Base-by-base conservation (phyloP, 768 basidiomycete genomes). In the Cystofilobasidium bisporidii region DNA sequence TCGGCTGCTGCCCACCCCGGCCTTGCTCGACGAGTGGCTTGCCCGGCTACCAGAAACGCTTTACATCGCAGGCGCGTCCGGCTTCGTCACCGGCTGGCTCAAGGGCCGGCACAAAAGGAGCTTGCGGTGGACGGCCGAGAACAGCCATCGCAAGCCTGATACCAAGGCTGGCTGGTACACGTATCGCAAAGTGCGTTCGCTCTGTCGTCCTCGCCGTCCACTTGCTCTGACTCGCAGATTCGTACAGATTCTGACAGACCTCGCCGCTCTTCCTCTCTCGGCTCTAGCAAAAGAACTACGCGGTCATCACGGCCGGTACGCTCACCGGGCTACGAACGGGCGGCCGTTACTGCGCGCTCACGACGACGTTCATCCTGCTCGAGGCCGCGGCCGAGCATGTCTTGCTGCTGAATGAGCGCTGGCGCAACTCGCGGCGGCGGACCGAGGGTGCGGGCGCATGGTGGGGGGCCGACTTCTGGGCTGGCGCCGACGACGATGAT, bases 201-300 rank as follows among this genome's bases (percentile, higher is more conserved):
- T 26, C n/a, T n/a, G n/a, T 45, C 20, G 8, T 47, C 28, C 1
- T 11, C 3, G 22, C 60, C 17, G n/a, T n/a, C n/a, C n/a, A n/a
- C n/a, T n/a, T n/a, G n/a, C 17, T 61, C 33, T 43, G 40, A 43
- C 22, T 12, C 22, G 59, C 38, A n/a, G n/a, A n/a, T n/a, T n/a
- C n/a, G n/a, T n/a, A n/a, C n/a, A n/a, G n/a, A n/a, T n/a, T n/a
- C n/a, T n/a, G n/a, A n/a, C n/a, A n/a, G n/a, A n/a, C n/a, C n/a
- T 38, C 9, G 24, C 18, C 14, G 8, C n/a, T 41, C 9, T 20
- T 40, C 20, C 11, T 47, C 20, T 22, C 45, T 11, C 45, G 45
- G 11, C 40, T 43, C 24, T 24, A 61, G 60, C 60, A 61, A 61
- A 61, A 61, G 41, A 61, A 61, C n/a, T 61, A 61, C 60, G 40